A percentile compares a stretch with the other conserved stretches of the same genome.
These are phyloP conservation scores for Penicillium polonicum DNA, from an alignment of 2,329 filamentous ascomycete species.

Conservation along the genomic window DNA sequence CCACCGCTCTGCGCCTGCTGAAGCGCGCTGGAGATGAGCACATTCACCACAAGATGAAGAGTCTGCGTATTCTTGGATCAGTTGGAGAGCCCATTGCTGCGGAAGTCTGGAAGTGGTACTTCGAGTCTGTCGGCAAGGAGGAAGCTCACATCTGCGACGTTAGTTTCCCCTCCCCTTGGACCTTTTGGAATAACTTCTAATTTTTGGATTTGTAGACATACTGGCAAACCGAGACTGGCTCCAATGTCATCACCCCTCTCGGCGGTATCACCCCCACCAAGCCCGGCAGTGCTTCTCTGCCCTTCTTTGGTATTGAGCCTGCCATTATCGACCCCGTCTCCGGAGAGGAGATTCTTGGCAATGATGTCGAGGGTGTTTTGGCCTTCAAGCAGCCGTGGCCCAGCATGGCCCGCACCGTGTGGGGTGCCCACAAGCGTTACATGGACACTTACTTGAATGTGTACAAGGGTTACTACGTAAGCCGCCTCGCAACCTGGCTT, in stretches of 20 bases:
- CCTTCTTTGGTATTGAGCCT: conserved; percentile 97
- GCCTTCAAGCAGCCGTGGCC: conserved; percentile 98
- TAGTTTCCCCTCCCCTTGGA: conserved; percentile 45
- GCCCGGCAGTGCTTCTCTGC: conserved; percentile 90
- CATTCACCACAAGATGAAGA: conserved; percentile 84
- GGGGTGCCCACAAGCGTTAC: conserved; percentile 95
- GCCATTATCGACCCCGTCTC: conserved; percentile 96
- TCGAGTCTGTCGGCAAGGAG: conserved; percentile 89
- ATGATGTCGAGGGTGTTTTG: conserved; percentile 94
- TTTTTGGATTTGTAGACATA: conserved; percentile 67
- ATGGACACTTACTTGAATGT: conserved; percentile 98
- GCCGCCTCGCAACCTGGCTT: conserved; percentile 33
- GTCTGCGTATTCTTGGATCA: conserved; percentile 84
- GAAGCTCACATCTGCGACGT: conserved; percentile 92
- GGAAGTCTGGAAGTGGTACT: conserved; percentile 99
- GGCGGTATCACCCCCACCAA: conserved; percentile 94
- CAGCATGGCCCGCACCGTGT: conserved; percentile 96
- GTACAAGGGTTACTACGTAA: conserved; percentile 95
- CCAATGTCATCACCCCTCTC: conserved; percentile 89
- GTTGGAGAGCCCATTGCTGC: conserved; percentile 97
- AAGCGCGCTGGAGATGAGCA: conserved; percentile 95
- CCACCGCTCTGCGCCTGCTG: conserved; percentile 85
- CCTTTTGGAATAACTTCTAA: conserved; percentile 7
- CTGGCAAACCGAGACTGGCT: conserved; percentile 99
- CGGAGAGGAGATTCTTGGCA: conserved; percentile 87